These are phyloP conservation scores for Suillus decipiens DNA, from an alignment of 768 basidiomycete genomes.

Conservation along the genomic window DNA sequence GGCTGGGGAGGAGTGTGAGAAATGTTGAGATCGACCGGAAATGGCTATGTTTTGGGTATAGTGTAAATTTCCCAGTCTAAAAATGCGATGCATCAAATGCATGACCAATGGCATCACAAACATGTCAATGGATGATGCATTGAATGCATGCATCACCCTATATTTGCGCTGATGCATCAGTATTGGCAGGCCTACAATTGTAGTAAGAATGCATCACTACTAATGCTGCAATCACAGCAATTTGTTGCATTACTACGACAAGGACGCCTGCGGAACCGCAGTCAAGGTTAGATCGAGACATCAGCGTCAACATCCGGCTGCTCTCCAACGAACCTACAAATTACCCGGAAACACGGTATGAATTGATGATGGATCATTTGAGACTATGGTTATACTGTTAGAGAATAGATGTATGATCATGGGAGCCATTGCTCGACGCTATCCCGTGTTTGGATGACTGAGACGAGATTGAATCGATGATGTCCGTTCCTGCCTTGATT, in stretches of 20 bases:
- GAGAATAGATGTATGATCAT: neutral
- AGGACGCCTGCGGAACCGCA: neutral
- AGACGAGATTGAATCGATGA: neutral
- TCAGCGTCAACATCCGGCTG: no score
- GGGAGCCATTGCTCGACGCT: no score
- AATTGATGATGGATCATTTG: neutral
- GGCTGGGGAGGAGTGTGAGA: no score
- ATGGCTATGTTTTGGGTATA: no score
- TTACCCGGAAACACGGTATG: neutral
- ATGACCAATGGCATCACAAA: no score
- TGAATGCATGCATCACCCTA: no score
- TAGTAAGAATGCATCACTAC: neutral
- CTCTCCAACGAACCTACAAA: neutral
- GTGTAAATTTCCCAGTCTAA: no score
- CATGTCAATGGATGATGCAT: no score
- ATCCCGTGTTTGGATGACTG: no score
- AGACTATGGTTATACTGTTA: neutral
- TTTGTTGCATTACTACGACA: neutral
- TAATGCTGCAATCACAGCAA: neutral
- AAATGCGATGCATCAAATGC: no score
- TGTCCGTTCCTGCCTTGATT: neutral
- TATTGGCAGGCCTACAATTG: neutral
- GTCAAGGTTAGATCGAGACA: no score
- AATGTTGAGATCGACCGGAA: no score
- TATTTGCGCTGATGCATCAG: neutral